Conservation (phyloP, 2,329 filamentous ascomycete genomes). For the Meredithiella fracta region DNA sequence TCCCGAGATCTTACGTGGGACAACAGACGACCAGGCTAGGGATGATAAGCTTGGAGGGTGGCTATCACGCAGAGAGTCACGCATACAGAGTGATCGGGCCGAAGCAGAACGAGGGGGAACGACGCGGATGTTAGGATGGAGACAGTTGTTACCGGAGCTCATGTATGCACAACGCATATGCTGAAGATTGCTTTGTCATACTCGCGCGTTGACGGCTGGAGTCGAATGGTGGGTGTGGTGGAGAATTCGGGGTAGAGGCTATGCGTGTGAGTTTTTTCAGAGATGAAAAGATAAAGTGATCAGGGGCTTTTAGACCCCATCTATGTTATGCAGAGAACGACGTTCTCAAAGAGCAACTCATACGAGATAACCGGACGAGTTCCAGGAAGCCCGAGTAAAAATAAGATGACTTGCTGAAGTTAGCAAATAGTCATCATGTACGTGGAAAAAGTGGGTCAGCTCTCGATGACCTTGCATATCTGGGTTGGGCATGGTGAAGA, state of each 20-base stretch:
- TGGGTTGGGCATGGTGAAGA: background rate
- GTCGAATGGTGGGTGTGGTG: background rate
- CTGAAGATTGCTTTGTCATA: background rate
- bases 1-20: background rate
- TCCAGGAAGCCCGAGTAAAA: too few relatives aligned
- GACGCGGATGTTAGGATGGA: background rate
- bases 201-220: background rate
- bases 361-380: too few relatives aligned
- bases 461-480: background rate
- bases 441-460: background rate
- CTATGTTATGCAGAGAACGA: too few relatives aligned
- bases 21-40: background rate
- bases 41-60: background rate
- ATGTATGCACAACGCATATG: background rate
- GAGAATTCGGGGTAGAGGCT: background rate
- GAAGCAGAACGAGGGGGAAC: background rate
- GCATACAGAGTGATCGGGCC: background rate
- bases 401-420: background rate
- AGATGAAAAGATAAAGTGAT: too few relatives aligned
- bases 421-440: background rate
- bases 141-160: background rate
- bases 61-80: background rate
- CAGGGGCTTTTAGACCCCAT: too few relatives aligned
- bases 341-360: too few relatives aligned
- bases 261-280: background rate